Evolutionary conservation across 345 rosid species (phyloP).

Genomic region (Salix viminalis): DNA sequence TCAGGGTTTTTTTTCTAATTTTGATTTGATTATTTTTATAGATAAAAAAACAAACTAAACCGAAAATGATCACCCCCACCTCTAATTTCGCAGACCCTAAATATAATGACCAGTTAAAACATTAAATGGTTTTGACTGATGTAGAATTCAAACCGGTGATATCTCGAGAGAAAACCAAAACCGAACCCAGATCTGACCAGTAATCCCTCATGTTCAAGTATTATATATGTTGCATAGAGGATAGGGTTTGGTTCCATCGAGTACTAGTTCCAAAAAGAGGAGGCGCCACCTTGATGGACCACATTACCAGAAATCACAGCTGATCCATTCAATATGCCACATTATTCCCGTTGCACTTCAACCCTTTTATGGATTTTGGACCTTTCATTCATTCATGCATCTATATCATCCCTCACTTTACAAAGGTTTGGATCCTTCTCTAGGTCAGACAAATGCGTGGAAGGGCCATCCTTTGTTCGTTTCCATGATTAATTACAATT

Average conservation of each 20-base stretch:
- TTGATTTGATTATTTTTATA: too few species aligned
- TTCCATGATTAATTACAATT: too few species aligned
- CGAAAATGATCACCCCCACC: too few species aligned
- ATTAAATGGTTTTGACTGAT: too few species aligned
- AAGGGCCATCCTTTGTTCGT: background rate
- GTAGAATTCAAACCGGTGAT: too few species aligned
- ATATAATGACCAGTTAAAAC: too few species aligned
- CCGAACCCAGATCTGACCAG: too few species aligned
- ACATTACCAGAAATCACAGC: constrained; percentile 17
- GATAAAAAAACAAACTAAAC: too few species aligned
- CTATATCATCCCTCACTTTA: constrained; percentile 8
- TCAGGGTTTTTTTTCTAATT: too few species aligned
- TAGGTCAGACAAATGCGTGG: background rate
- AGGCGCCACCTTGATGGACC: constrained; percentile 30
- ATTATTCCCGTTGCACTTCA: constrained; percentile 12
- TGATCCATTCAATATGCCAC: constrained; percentile 29
- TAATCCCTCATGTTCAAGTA: background rate
- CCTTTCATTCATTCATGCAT: constrained; percentile 32
- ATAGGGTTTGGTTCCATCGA: constrained; percentile 4
- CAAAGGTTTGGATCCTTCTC: background rate
- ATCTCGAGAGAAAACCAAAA: too few species aligned
- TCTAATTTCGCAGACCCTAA: too few species aligned
- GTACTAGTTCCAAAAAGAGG: constrained; percentile 14
- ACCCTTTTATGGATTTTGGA: background rate
- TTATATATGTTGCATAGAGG: background rate